phyloP scores from a whole-genome alignment of 2,329 filamentous ascomycete genomes.

The Monosporascus sp. region DNA sequence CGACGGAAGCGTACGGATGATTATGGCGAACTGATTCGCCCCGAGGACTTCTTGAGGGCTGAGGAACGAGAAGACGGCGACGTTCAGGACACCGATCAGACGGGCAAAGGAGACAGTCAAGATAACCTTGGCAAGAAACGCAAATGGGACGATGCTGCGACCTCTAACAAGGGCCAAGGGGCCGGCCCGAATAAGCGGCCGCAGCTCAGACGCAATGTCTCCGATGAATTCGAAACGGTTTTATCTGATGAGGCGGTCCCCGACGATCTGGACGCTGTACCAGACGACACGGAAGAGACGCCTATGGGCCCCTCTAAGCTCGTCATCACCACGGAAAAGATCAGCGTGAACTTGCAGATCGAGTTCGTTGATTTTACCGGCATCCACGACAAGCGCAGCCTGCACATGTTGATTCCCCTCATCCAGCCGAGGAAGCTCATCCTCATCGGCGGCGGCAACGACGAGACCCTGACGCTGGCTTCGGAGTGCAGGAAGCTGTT shows the following conservation, averaged over 20 bases:
- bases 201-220: slow-evolving; percentile 36
- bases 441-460: slow-evolving; percentile 72
- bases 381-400: slow-evolving; percentile 84
- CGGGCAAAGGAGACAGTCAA: slow-evolving; percentile 45
- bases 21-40: slow-evolving; percentile 88
- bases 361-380: slow-evolving; percentile 89
- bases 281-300: slow-evolving; percentile 48
- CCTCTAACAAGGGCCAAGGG: slow-evolving; percentile 33
- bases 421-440: slow-evolving; percentile 94
- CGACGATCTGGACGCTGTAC: slow-evolving; percentile 54
- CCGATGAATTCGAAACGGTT: slow-evolving; percentile 41
- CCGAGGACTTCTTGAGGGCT: slow-evolving; percentile 87
- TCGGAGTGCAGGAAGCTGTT: slow-evolving; percentile 70
- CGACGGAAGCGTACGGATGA: slow-evolving; percentile 78
- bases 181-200: slow-evolving; percentile 55
- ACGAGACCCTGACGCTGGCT: slow-evolving; percentile 75
- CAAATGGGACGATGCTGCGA: slow-evolving; percentile 74
- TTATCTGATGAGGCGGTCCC: slow-evolving; percentile 34
- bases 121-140: slow-evolving; percentile 82
- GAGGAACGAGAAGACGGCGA: slow-evolving; percentile 80
- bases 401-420: slow-evolving; percentile 91
- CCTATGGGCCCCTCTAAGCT: slow-evolving; percentile 68
- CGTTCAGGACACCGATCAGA: slow-evolving; percentile 53
- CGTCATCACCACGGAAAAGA: slow-evolving; percentile 54
- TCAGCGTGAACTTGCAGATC: slow-evolving; percentile 69